A percentile compares a stretch with the other conserved stretches of the same genome.
Evolutionary conservation across 2,329 filamentous ascomycete species (phyloP).

Genomic region (Neofusicoccum sp.): DNA sequence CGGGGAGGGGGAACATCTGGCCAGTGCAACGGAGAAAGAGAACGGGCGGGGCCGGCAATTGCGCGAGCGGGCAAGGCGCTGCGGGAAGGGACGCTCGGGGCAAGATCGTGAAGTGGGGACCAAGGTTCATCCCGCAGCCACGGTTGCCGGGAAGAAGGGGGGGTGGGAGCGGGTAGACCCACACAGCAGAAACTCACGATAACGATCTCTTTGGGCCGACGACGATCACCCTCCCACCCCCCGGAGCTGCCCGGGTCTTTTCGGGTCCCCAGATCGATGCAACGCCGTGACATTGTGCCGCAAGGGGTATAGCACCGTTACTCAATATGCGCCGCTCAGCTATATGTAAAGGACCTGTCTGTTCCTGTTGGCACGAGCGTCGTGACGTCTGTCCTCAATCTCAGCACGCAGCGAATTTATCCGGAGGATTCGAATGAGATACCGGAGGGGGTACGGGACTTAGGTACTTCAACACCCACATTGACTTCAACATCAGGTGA

Average conservation of each 20-base stretch:
- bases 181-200: not conserved
- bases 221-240: not conserved
- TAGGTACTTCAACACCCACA: no score
- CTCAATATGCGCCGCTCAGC: not conserved
- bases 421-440: no score
- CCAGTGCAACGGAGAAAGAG: not conserved
- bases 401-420: no score
- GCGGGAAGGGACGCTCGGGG: constrained; percentile 5
- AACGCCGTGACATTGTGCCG: not conserved
- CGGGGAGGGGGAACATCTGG: not conserved
- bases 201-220: not conserved
- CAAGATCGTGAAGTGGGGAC: constrained; percentile 18
- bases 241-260: not conserved
- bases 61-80: not conserved
- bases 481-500: no score
- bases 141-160: not conserved
- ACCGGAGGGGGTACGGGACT: no score
- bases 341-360: not conserved
- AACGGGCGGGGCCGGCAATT: not conserved
- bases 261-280: not conserved
- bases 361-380: constrained; percentile 8
- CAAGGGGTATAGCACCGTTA: not conserved
- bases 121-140: constrained; percentile 13
- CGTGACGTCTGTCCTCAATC: not conserved
- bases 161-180: not conserved